phyloP scores from a whole-genome alignment of 257 asterid genomes.

The Penstemon eatonii region DNA sequence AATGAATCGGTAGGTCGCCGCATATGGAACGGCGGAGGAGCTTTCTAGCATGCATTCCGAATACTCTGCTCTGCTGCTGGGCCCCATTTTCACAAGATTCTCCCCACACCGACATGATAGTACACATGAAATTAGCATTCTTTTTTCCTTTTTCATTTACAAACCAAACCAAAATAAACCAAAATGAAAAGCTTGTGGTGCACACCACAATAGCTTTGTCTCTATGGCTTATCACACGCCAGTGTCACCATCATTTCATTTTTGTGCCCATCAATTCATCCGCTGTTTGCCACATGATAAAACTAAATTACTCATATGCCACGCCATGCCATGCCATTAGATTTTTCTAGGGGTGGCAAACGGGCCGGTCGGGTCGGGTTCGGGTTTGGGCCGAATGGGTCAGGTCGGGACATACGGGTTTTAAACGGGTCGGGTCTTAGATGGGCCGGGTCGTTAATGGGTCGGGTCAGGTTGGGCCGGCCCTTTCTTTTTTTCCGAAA shows the following conservation, averaged over 20 bases:
- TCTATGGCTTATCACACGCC: neutral
- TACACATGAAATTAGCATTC: neutral
- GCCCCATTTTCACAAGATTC: neutral
- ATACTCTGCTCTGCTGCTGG: neutral
- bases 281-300: constrained; percentile 29
- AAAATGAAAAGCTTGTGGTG: constrained; percentile 18
- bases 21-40: constrained; percentile 37
- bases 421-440: too few species aligned
- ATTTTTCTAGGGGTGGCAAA: too few species aligned
- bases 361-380: too few species aligned
- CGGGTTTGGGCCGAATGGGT: too few species aligned
- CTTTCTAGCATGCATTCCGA: constrained; percentile 14
- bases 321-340: neutral
- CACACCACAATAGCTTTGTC: constrained; percentile 3
- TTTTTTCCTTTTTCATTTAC: neutral
- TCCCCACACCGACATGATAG: neutral
- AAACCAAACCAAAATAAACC: constrained; percentile 15
- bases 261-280: constrained; percentile 21
- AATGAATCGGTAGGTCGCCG: constrained; percentile 32
- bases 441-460: too few species aligned
- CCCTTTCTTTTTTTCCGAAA: too few species aligned
- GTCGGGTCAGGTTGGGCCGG: too few species aligned
- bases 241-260: constrained; percentile 34
- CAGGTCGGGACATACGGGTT: too few species aligned
- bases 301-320: neutral